Evolutionary conservation across 108 stramenopile species (phyloP), one percentile per base, ranked within the genome.

Genomic region (Craspedostauros australis): DNA sequence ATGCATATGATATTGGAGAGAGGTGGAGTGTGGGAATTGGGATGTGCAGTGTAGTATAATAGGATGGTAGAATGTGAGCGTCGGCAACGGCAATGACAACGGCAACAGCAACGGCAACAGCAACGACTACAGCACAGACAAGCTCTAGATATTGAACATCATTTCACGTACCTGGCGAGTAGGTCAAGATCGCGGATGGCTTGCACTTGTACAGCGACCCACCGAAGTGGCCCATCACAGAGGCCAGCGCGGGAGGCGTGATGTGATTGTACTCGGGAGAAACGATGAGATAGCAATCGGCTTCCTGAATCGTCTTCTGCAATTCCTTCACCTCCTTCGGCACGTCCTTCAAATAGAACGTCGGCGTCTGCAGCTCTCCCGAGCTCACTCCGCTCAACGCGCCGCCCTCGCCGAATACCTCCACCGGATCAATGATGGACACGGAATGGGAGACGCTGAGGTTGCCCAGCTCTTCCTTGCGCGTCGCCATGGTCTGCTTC

Each of bases 251-350:
- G 9, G 80, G 76, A 26, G 80, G 76, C 8, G 78, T 46, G 4
- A 67, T 39, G 46, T 82, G 80, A 53, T 82, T 82, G 70, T 76
- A 82, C 37, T 82, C 80, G 1, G 80, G 80, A 18, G 54, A 47
- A 24, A 82, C 74, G 27, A 82, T 58, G 7, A 82, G 58, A 26
- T 72, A 82, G 28, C 80, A 81, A 58, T 79, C 84, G n/a, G 80
- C 84, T 6, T 33, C 57, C n/a, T 36, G 46, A 41, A 85, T 76
- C 9, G 59, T 63, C 21, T 72, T 42, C 26, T 43, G 33, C 43
- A 85, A 53, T 21, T 60, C 61, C 30, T 69, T 52, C 19, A 67
- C 60, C 18, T 46, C 51, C 11, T 42, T 46, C 20, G 84, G 77
- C n/a, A 76, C 23, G 14, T 70, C 62, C 12, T 67, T 62, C 70